phyloP scores from a whole-genome alignment of 495 filamentous ascomycete genomes.

The Penicillium psychrofluorescens region DNA sequence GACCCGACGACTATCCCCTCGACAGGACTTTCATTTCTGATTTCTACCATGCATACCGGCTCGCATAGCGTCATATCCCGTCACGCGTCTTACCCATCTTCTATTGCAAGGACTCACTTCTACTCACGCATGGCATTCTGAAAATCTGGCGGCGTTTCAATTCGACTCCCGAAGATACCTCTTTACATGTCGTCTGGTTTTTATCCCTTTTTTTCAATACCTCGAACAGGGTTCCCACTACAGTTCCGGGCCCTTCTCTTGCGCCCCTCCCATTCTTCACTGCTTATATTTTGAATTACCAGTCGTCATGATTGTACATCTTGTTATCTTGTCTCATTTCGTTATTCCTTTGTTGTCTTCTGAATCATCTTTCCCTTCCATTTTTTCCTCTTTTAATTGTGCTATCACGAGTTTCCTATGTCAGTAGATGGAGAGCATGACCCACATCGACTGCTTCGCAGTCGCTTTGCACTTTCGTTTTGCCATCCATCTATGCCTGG shows the following conservation, averaged over 20 bases:
- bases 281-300: neutral
- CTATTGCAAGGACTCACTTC: constrained; percentile 24
- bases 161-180: constrained; percentile 37
- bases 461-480: constrained; percentile 7
- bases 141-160: constrained; percentile 37
- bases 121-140: constrained; percentile 37
- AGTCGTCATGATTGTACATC: constrained; percentile 28
- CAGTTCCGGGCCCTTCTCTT: constrained; percentile 8
- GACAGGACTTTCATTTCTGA: constrained; percentile 19
- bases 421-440: constrained; percentile 19
- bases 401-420: constrained; percentile 29
- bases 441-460: constrained; percentile 3
- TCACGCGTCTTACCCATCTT: constrained; percentile 17
- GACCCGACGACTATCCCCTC: constrained; percentile 16
- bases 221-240: constrained; percentile 7
- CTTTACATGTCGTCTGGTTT: constrained; percentile 26
- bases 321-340: constrained; percentile 9
- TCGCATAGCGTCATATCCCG: constrained; percentile 38
- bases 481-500: constrained; percentile 11
- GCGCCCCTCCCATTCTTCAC: constrained; percentile 19
- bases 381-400: constrained; percentile 10
- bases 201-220: constrained; percentile 8
- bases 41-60: constrained; percentile 35
- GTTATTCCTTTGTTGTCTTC: constrained; percentile 2
- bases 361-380: neutral